Conservation (phyloP, 1,284 basidiomycete genomes). For the Cerioporus squamosus region DNA sequence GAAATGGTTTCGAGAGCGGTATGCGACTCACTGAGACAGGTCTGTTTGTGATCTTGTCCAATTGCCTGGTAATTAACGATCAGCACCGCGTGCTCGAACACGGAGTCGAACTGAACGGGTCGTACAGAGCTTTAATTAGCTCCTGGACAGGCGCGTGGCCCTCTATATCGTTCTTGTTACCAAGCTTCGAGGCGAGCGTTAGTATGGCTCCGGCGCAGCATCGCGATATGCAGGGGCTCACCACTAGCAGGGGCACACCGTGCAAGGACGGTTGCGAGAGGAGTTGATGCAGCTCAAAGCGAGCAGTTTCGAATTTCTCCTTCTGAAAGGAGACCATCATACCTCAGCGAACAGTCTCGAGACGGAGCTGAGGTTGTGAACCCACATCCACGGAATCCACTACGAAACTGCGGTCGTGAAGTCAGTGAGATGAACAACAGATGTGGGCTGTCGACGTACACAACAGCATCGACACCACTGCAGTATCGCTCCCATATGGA, state of each 20-base stretch:
- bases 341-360: not conserved
- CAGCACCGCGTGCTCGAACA: not conserved
- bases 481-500: slow-evolving; percentile 97
- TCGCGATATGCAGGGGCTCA: slow-evolving; percentile 41
- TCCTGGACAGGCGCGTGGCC: slow-evolving; percentile 85
- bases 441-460: slow-evolving; percentile 58
- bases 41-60: slow-evolving; percentile 83
- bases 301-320: slow-evolving; percentile 85
- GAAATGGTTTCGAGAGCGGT: not conserved
- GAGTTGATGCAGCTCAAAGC: slow-evolving; percentile 90
- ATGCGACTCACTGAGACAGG: slow-evolving; percentile 79
- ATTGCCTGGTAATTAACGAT: slow-evolving; percentile 50
- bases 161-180: slow-evolving; percentile 94
- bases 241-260: slow-evolving; percentile 89
- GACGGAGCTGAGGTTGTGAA: slow-evolving; percentile 6
- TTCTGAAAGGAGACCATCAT: slow-evolving; percentile 44
- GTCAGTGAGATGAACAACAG: slow-evolving; percentile 11
- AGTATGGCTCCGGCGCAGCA: slow-evolving; percentile 1
- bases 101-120: slow-evolving; percentile 17
- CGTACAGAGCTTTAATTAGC: slow-evolving; percentile 78
- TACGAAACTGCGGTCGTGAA: slow-evolving; percentile 68
- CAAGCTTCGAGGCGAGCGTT: slow-evolving; percentile 54
- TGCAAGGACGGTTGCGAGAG: slow-evolving; percentile 74
- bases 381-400: slow-evolving; percentile 88
- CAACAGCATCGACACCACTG: slow-evolving; percentile 91